Base-by-base conservation (phyloP, 2,329 filamentous ascomycete genomes). In the Ascochyta viciae-villosae region DNA sequence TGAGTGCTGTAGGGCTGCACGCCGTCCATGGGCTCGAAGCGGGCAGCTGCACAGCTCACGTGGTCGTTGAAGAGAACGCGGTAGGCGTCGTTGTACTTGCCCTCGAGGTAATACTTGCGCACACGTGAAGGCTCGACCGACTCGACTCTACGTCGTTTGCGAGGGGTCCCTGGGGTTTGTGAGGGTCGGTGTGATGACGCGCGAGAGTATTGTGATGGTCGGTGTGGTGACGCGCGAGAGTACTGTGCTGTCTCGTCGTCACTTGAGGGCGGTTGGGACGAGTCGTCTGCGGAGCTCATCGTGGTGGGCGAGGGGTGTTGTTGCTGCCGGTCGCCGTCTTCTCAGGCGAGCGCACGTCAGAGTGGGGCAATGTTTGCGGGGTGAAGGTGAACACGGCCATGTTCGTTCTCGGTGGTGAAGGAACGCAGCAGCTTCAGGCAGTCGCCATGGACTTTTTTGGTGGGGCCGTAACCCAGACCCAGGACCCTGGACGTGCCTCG, bases 41-140 rank as follows among this genome's bases (percentile, higher is more conserved):
- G 64, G 22, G 57, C 41, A 15, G 62, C 63, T 1, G 62, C 63
- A 13, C 57, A 54, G 19, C 26, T 46, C 10, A 76, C 66, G 3
- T 61, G 43, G n/a, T 70, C 55, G 50, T 77, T 77, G 60, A 71
- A 74, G 4, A 76, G 60, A 1, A 60, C 38, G 39, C 74, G 73
- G 57, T 77, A 77, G 23, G 76, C 74, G 38, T 82, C 77, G 53
- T 77, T 80, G 57, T 83, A 83, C n/a, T 70, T 72, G n/a, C 65
- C 65, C 29, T 76, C 74, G 6, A 81, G 55, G 57, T 63, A 57
- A 45, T 61, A 60, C 50, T 64, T 70, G 38, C 63, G 60, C 15
- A 54, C 48, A 3, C 58, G 63, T 2, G 54, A 19, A 8, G 53
- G 55, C 19, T 65, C 64, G 24, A 45, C 34, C 8, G 70, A 68